Base-by-base conservation (phyloP, 331 rosid species). In the Arachis monticola region DNA sequence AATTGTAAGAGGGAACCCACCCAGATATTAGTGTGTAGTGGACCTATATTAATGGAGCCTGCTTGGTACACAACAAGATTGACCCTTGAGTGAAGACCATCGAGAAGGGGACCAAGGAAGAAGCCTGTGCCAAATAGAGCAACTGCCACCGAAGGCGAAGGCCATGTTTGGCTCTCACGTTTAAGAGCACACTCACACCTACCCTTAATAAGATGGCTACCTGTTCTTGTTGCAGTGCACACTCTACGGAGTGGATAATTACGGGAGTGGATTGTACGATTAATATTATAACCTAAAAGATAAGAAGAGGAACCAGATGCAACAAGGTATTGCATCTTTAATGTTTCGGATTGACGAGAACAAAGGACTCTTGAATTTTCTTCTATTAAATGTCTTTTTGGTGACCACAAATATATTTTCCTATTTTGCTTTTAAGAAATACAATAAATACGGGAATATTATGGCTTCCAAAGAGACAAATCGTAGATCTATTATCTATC, bases 81-180 rank as follows among this genome's bases (percentile, higher is more conserved):
- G 12, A 93, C 97, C 71, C 93, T 78, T 1, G 98, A 93, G 77
- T 93, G 96, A 69, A 91, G 87, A 12, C 96, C 96, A 69, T 93
- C 97, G 13, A 93, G 73, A 64, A 93, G 82, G 58, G 97, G 91
- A 57, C 98, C 98, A 2, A 89, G 5, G 31, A 82, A 38, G 86
- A 88, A 88, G 42, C 97, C 97, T 0, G 90, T 52, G 40, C 90
- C 87, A 48, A 91, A 93, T 44, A 91, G 91, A 10, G 90, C 71
- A n/a, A 87, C 59, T 4, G 94, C 77, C 12, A 91, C 70, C 10
- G 70, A 70, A 22, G 84, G 89, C 96, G 70, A 70, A 22, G 84
- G 89, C 96, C 96, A 89, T 27, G 76, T 63, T 66, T 11, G 60
- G 50, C 17, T 79, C 62, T 70, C 76, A 42, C 77, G 76, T 76